Evolutionary conservation across 139 green algal species (phyloP).

Genomic region (Micromonas pusilla): DNA sequence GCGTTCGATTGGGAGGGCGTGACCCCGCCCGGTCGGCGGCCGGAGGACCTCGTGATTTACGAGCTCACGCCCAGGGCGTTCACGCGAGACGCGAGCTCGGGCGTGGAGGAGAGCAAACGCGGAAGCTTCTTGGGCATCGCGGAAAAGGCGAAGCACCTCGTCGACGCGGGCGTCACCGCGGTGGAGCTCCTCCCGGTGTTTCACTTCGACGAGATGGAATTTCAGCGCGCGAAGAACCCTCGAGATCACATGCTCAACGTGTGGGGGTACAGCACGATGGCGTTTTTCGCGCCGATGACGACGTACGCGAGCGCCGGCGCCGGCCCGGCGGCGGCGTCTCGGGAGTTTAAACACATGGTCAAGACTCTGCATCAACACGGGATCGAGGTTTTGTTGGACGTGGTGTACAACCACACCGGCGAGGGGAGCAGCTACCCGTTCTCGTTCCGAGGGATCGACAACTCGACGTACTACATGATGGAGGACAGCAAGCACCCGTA

Average conservation of each 20-base stretch:
- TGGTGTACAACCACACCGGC: slow-evolving; percentile 99
- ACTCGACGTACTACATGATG: slow-evolving; percentile 47
- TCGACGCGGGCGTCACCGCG: slow-evolving; percentile 76
- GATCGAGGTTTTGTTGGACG: slow-evolving; percentile 96
- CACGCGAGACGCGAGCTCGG: slow-evolving; percentile 61
- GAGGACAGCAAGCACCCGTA: slow-evolving; percentile 39
- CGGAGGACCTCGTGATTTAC: slow-evolving; percentile 91
- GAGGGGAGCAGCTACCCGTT: slow-evolving; percentile 85
- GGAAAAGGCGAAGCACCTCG: slow-evolving; percentile 84
- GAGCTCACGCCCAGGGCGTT: slow-evolving; percentile 96
- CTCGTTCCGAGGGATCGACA: slow-evolving; percentile 94
- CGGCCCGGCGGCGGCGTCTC: slow-evolving; percentile 26
- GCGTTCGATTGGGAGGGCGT: slow-evolving; percentile 53
- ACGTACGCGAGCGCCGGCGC: slow-evolving; percentile 47
- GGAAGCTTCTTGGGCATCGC: slow-evolving; percentile 81
- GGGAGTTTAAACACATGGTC: slow-evolving; percentile 95
- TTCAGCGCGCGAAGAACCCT: slow-evolving; percentile 58
- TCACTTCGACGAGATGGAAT: slow-evolving; percentile 99
- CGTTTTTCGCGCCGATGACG: slow-evolving; percentile 92
- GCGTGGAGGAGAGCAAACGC: slow-evolving; percentile 35
- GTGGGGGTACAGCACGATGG: slow-evolving; percentile 95
- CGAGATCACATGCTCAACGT: slow-evolving; percentile 63
- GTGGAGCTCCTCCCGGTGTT: slow-evolving; percentile 93
- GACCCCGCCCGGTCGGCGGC: slow-evolving; percentile 32
- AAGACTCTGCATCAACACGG: slow-evolving; percentile 72